These are phyloP conservation scores for Cutaneotrichosporon sp. DNA, from an alignment of 1,284 basidiomycete species.

Conservation along the genomic window DNA sequence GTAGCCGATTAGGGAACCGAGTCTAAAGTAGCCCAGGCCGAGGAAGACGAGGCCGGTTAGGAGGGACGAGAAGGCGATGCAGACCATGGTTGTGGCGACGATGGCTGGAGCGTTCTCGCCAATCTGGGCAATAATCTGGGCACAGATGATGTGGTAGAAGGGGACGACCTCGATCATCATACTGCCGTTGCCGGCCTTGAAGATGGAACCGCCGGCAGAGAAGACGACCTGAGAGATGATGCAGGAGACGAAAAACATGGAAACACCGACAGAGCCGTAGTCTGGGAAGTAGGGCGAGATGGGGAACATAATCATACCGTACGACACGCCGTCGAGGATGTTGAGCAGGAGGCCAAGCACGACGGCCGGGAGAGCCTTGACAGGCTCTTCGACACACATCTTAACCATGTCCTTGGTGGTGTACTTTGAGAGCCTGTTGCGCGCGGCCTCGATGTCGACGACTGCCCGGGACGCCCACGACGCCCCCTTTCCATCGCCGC, in stretches of 20 bases:
- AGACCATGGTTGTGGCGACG: slow-evolving; percentile 83
- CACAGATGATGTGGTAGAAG: slow-evolving; percentile 89
- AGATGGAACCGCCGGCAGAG: slow-evolving; percentile 80
- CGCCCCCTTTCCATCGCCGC: slow-evolving; percentile 9
- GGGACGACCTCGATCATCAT: slow-evolving; percentile 99
- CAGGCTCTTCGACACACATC: slow-evolving; percentile 50
- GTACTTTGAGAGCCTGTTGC: slow-evolving; percentile 28
- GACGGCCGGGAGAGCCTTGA: slow-evolving; percentile 68
- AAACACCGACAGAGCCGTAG: slow-evolving; percentile 85
- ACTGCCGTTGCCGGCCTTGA: slow-evolving; percentile 79
- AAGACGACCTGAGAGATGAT: slow-evolving; percentile 81
- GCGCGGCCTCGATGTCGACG: slow-evolving; percentile 9
- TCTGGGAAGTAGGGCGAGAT: slow-evolving; percentile 70
- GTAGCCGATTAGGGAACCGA: slow-evolving; percentile 87
- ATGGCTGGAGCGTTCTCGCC: slow-evolving; percentile 67
- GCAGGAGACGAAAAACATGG: slow-evolving; percentile 87
- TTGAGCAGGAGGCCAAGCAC: slow-evolving; percentile 82
- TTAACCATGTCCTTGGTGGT: slow-evolving; percentile 33
- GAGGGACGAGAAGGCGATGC: slow-evolving; percentile 84
- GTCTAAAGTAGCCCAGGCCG: slow-evolving; percentile 71
- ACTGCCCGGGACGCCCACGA: slow-evolving; percentile 15
- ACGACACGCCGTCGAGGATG: slow-evolving; percentile 79
- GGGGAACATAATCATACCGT: slow-evolving; percentile 71
- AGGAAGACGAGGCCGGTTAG: slow-evolving; percentile 90
- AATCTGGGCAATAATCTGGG: slow-evolving; percentile 66